Base-by-base conservation (phyloP, 805 yeast species). In the Sungouiella blattae region DNA sequence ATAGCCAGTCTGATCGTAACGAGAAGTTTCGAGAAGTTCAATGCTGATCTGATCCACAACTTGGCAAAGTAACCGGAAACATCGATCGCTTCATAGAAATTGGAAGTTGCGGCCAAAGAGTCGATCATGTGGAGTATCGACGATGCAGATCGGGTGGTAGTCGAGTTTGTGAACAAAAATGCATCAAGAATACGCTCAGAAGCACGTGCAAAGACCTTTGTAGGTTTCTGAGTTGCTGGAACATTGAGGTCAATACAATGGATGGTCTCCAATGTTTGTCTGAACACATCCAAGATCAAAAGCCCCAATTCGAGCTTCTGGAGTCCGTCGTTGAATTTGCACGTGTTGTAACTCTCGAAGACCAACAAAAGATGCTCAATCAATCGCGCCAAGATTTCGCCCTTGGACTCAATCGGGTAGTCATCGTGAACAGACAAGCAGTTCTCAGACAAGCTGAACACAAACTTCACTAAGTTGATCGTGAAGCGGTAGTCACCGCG, bases 321-420 rank as follows among this genome's bases (percentile, higher is more conserved):
- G 30, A 64, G 57, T 1, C 75, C 61, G 8, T 71, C 55, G 20
- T 65, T 61, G 55, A 78, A 88, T 43, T 78, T 73, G 84, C 95
- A 87, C 50, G 72, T 76, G 3, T 71, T 60, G 46, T 80, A 84
- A 45, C 85, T 78, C 49, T 87, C 96, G 58, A 80, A 86, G 0
- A 85, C 74, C 33, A 74, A 75, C n/a, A 85, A 58, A 26, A 79
- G 62, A 55, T 82, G 84, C 4, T 62, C 55, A 1, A 74, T 63
- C 30, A 85, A 59, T 36, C 72, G 72, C 14, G 72, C 64, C 23
- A 88, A 56, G 4, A 84, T 76, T 6, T 71, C 72, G 4, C 76
- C 59, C 51, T 80, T 80, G 4, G 60, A 49, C 16, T 53, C 54
- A 1, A 39, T 42, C 1, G 63, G 57, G 33, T 55, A 55, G 14